phyloP scores from a whole-genome alignment of 2,329 filamentous ascomycete species.

The Chalara sp. region DNA sequence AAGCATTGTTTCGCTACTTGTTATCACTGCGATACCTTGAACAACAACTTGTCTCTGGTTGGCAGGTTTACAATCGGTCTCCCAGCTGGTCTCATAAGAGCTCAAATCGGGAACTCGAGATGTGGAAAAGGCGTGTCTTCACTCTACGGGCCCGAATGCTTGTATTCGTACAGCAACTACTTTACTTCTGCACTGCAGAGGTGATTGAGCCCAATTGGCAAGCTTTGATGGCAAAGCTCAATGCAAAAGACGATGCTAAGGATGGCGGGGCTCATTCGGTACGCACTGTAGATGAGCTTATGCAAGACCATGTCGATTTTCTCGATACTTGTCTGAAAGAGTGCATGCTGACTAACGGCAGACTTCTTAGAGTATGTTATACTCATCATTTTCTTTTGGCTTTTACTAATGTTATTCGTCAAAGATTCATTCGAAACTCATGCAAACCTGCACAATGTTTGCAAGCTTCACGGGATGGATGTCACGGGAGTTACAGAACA shows the following conservation, averaged over 20 bases:
- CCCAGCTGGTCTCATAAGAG: slow-evolving; percentile 78
- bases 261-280: slow-evolving; percentile 30
- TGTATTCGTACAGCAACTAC: slow-evolving; percentile 90
- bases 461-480: slow-evolving; percentile 84
- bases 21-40: slow-evolving; percentile 86
- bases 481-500: slow-evolving; percentile 74
- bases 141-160: slow-evolving; percentile 90
- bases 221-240: slow-evolving; percentile 81
- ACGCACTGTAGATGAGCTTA: slow-evolving; percentile 89
- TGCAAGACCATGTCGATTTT: slow-evolving; percentile 99
- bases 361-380: slow-evolving; percentile 70
- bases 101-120: slow-evolving; percentile 65
- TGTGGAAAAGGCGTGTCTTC: slow-evolving; percentile 91
- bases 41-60: slow-evolving; percentile 76
- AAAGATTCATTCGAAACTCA: slow-evolving; percentile 94
- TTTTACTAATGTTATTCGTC: not conserved
- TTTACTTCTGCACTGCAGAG: slow-evolving; percentile 95
- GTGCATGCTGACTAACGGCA: slow-evolving; percentile 97
- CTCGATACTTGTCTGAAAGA: slow-evolving; percentile 96
- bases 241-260: slow-evolving; percentile 46
- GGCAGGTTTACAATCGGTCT: slow-evolving; percentile 82
- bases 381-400: not conserved
- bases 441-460: slow-evolving; percentile 93
- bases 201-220: slow-evolving; percentile 98
- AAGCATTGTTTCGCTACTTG: slow-evolving; percentile 90